Base-by-base conservation (phyloP, 2,329 filamentous ascomycete species). In the Fusarium sp. region DNA sequence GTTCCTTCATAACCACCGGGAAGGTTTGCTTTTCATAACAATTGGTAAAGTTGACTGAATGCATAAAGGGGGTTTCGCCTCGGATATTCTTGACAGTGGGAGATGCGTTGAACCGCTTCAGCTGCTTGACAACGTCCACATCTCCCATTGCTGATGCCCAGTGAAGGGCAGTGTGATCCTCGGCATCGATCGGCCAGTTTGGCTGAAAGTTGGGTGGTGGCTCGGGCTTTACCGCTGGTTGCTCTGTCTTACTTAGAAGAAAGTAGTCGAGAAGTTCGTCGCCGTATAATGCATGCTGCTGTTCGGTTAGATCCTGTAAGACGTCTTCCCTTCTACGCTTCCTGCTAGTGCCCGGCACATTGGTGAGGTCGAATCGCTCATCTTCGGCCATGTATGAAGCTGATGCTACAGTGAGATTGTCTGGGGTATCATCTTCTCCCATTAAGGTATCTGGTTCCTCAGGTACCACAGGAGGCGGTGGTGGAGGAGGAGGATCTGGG, bases 81-180 rank as follows among this genome's bases (percentile, higher is more conserved):
- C 91, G 87, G 52, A 90, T 85, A 66, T 95, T 95, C 63, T 92
- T 88, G 4, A 92, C 91, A 33, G 91, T 90, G 17, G 95, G 87
- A 70, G 91, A 91, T 12, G 96, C 95, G 47, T 94, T 92, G 70
- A 95, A 95, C 45, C 91, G 89, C 77, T 97, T 93, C 20, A 99
- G 87, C 81, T 97, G 93, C 81, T 93, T 95, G 71, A 98, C 94
- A 17, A 98, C 94, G 58, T 96, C 94, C 33, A 98, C 87, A 76
- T 98, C 97, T 68, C 97, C 97, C 96, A 99, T 99, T 27, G 97
- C 95, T 63, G 95, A 95, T 20, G 95, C 97, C 97, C 97, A 99
- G 81, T 99, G 97, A 75, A 99, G 89, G 7, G 96, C 95, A 3
- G 95, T 97, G 80, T 98, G 95, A 11, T 93, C 92, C 78, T 97